Evolutionary conservation across 139 green algal species (phyloP).

Genomic region (Pedinophyceae sp.): DNA sequence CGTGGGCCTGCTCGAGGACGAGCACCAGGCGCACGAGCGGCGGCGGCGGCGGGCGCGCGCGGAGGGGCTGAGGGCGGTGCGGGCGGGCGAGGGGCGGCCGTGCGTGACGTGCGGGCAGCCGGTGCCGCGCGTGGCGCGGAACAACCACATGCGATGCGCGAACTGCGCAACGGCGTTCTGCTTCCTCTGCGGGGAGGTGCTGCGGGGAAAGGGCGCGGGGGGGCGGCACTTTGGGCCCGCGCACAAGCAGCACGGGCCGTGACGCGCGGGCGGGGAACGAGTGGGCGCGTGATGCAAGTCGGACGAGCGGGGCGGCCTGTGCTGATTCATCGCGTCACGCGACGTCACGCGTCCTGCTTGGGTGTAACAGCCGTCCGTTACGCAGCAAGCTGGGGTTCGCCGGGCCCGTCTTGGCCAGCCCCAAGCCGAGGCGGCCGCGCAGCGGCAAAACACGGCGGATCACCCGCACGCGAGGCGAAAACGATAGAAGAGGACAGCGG

Average conservation of each 20-base stretch:
- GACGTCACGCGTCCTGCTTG: too few relatives aligned
- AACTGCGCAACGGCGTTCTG: conserved; percentile 20
- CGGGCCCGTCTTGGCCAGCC: too few relatives aligned
- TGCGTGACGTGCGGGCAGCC: conserved; percentile 44
- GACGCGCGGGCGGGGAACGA: too few relatives aligned
- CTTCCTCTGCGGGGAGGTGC: conserved; percentile 30
- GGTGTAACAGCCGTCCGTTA: too few relatives aligned
- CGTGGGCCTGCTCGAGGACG: conserved; percentile 3
- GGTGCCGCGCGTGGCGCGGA: conserved; percentile 24
- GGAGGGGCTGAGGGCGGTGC: not conserved
- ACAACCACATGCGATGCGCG: conserved; percentile 25
- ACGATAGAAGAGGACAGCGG: too few relatives aligned
- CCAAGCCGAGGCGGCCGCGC: too few relatives aligned
- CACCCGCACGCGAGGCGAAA: too few relatives aligned
- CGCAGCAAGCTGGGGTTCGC: too few relatives aligned
- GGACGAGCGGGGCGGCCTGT: too few relatives aligned
- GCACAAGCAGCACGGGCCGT: conserved; percentile 40
- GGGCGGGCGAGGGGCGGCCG: not conserved
- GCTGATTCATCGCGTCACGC: too few relatives aligned
- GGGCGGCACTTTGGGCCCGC: conserved; percentile 35
- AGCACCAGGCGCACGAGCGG: conserved; percentile 1
- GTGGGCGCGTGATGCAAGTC: too few relatives aligned
- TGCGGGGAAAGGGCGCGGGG: conserved; percentile 14
- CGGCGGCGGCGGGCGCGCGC: conserved; percentile 1
- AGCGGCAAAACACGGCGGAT: too few relatives aligned